Base-by-base conservation (phyloP, 768 basidiomycete genomes). In the Krasilnikovozyma curviuscula region DNA sequence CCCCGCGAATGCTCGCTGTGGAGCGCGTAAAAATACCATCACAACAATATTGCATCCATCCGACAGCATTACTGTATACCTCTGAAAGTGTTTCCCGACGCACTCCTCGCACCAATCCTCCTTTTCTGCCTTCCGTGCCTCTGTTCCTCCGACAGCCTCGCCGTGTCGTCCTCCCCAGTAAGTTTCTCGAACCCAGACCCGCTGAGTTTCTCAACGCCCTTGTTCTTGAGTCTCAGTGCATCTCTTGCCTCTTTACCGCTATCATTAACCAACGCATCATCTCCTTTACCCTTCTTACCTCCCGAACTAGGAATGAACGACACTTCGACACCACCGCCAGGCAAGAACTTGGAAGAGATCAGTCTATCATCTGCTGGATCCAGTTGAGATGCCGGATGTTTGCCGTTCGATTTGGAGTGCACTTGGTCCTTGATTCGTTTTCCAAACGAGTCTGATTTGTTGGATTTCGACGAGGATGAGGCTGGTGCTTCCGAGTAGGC, bases 151-250 rank as follows among this genome's bases (percentile, higher is more conserved):
- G 58, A 57, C 3, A 61, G 45, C 24, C 47, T 45, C 18, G 25
- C 55, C 23, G 64, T 55, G 23, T 52, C 67, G 9, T 66, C 63
- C 33, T 73, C 69, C 2, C 73, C 72, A 1, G 83, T 84, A n/a
- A n/a, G n/a, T 57, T 71, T 78, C 69, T 93, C 85, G 77, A 97
- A 68, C 21, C 88, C 86, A 37, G 77, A n/a, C n/a, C n/a, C 81
- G 24, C 86, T 88, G 59, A 91, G 89, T 38, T 65, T 65, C 64
- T 88, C 83, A 35, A 78, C 57, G 21, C 56, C 51, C 28, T 40
- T 53, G 51, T 59, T 57, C 49, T 55, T 55, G 32, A 54, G 53
- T 23, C 57, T 56, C 27, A 50, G 57, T 76, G 78, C 61, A 74
- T 78, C 58, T 71, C 60, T 40, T 21, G 37, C 41, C 32, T 16